Conservation (phyloP, 148 eudicot genomes). For the Silene conica region DNA sequence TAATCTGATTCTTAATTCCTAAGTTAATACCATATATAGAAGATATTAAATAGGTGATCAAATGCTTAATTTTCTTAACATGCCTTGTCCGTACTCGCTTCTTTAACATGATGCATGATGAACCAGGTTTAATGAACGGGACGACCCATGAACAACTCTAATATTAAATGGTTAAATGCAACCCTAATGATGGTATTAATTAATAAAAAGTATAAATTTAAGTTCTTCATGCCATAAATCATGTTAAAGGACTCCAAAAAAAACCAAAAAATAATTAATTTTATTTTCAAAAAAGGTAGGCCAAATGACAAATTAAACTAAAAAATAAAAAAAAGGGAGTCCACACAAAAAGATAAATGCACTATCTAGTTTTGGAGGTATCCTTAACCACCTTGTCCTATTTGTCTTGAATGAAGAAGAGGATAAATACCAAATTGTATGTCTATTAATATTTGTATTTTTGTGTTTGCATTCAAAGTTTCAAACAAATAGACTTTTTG, state of each 20-base stretch:
- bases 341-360: conserved; percentile 28
- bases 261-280: background rate
- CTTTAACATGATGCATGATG: no score
- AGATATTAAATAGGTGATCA: no score
- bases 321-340: conserved; percentile 13
- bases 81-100: no score
- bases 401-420: conserved; percentile 44
- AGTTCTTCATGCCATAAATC: background rate
- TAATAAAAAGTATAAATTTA: no score
- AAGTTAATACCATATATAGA: no score
- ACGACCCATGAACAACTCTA: no score
- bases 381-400: conserved; percentile 40
- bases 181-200: no score
- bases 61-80: no score
- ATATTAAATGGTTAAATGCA: no score
- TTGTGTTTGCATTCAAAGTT: conserved; percentile 26
- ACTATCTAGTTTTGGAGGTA: conserved; percentile 36
- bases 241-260: background rate
- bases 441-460: conserved; percentile 24
- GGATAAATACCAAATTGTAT: conserved; percentile 54
- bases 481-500: conserved; percentile 38
- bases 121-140: no score
- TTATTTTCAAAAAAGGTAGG: background rate
- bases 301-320: conserved; percentile 19
- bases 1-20: no score